phyloP scores from a whole-genome alignment of 305 asterid species.

The Fraxinus xanthoxyloides region DNA sequence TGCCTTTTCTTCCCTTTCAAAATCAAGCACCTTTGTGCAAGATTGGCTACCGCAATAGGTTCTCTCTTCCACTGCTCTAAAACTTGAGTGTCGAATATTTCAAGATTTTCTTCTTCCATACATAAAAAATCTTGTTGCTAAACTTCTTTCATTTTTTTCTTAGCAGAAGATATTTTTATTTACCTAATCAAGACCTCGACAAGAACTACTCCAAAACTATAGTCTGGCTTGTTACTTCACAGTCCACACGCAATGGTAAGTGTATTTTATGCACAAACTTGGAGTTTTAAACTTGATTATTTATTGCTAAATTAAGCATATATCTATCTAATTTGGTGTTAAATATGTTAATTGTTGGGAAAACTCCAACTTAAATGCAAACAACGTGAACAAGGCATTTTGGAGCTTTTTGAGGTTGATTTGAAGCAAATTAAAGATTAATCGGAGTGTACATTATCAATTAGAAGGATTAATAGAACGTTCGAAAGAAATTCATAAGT shows the following conservation, averaged over 20 bases:
- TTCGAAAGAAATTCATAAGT: neutral
- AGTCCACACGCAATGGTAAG: neutral
- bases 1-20: neutral
- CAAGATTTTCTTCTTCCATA: neutral
- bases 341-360: neutral
- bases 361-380: neutral
- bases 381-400: neutral
- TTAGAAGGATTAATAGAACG: neutral
- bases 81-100: neutral
- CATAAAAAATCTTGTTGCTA: neutral
- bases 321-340: neutral
- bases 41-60: neutral
- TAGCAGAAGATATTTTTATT: neutral
- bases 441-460: neutral
- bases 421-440: neutral
- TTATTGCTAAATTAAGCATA: neutral
- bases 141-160: neutral
- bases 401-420: neutral
- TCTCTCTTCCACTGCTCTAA: neutral
- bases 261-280: neutral
- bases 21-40: neutral
- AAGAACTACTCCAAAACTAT: neutral
- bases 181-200: neutral
- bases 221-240: neutral
- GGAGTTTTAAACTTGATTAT: neutral